phyloP scores from a whole-genome alignment of 225 moss, liverwort and hornwort species.

The Straminergon stramineum region DNA sequence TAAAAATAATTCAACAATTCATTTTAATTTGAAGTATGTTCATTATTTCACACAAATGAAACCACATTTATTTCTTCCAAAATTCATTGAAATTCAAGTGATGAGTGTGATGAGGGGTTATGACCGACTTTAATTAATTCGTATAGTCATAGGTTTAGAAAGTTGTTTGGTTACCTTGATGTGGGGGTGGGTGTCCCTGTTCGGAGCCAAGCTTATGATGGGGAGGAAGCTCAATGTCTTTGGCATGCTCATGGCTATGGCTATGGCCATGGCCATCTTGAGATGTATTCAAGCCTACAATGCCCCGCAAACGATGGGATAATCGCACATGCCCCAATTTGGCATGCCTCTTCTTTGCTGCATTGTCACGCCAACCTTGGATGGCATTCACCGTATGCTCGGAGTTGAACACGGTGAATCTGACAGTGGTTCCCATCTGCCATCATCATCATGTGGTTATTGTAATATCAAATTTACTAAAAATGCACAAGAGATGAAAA shows the following conservation, averaged over 20 bases:
- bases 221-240: constrained; percentile 3
- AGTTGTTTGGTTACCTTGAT: constrained; percentile 5
- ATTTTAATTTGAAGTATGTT: background rate
- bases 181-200: background rate
- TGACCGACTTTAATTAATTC: background rate
- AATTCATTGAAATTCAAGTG: background rate
- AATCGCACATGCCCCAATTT: background rate
- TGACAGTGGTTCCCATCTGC: constrained; percentile 59
- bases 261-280: background rate
- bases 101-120: background rate
- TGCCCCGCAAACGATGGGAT: constrained; percentile 11
- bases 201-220: background rate
- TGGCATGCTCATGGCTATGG: background rate
- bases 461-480: too few species aligned
- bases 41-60: background rate
- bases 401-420: constrained; percentile 17
- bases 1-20: background rate
- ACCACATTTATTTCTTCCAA: too few species aligned
- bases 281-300: constrained; percentile 19
- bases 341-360: background rate
- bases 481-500: background rate
- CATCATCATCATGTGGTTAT: background rate
- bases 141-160: background rate
- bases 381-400: constrained; percentile 20
- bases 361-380: constrained; percentile 33